Evolutionary conservation across 1,284 basidiomycete species (phyloP).

Genomic region (Cutaneotrichosporon sp.): DNA sequence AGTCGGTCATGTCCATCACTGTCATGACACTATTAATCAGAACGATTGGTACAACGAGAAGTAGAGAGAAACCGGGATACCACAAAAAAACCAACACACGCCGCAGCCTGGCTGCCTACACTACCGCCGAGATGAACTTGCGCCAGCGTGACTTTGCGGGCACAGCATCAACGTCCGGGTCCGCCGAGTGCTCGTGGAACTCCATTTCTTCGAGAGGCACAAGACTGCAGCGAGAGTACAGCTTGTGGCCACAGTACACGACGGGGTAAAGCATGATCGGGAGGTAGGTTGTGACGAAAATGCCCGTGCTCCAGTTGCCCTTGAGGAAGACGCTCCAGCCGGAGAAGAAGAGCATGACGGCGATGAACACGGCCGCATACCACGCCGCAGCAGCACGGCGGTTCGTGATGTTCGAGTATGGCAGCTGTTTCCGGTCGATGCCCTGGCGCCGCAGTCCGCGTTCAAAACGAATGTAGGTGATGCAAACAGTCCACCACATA

Average conservation of each 20-base stretch:
- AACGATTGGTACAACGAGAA: too few relatives aligned
- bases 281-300: constrained; percentile 8
- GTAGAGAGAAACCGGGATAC: neutral
- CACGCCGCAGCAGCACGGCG: neutral
- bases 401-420: neutral
- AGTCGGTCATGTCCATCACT: too few relatives aligned
- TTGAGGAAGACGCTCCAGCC: constrained; percentile 10
- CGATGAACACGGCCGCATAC: neutral
- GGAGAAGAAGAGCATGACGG: constrained; percentile 9
- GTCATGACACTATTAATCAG: too few relatives aligned
- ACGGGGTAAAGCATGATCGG: constrained; percentile 6
- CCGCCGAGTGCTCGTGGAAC: neutral
- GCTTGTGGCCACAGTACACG: constrained; percentile 6
- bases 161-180: neutral
- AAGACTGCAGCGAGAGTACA: neutral
- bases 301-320: neutral
- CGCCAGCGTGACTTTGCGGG: neutral
- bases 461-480: constrained; percentile 30
- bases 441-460: constrained; percentile 26
- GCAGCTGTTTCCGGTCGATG: constrained; percentile 7
- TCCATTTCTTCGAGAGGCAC: constrained; percentile 5
- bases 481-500: constrained; percentile 58
- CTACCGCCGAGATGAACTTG: neutral
- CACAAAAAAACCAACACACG: neutral
- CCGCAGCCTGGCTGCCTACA: neutral